Percentiles rank a stretch among this genome's conserved stretches.
Conservation (phyloP, 2,329 filamentous ascomycete genomes). For the Stylonectria norvegica region DNA sequence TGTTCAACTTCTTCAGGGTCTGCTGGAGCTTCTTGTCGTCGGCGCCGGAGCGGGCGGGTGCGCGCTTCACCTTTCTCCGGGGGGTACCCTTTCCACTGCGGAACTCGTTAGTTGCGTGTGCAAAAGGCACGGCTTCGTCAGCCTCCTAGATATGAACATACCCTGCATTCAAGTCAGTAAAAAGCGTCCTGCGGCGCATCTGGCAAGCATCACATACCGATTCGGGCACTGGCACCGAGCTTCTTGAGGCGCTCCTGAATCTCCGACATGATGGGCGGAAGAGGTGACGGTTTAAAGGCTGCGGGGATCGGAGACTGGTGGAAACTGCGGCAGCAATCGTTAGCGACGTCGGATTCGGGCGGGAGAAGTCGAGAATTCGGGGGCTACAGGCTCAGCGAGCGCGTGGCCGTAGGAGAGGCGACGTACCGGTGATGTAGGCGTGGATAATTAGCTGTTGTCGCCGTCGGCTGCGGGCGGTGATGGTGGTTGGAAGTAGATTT, state of each 20-base stretch:
- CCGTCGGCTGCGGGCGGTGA: slow-evolving; percentile 32
- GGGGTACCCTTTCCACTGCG: slow-evolving; percentile 92
- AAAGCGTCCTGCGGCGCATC: background rate
- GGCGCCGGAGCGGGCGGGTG: slow-evolving; percentile 84
- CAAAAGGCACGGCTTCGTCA: slow-evolving; percentile 11
- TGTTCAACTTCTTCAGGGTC: slow-evolving; percentile 98
- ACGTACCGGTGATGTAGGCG: slow-evolving; percentile 36
- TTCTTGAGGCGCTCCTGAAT: slow-evolving; percentile 59
- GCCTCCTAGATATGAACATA: slow-evolving; percentile 29
- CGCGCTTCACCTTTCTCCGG: slow-evolving; percentile 97
- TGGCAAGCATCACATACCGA: slow-evolving; percentile 56
- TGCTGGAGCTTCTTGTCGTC: slow-evolving; percentile 99
- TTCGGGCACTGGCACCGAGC: slow-evolving; percentile 53
- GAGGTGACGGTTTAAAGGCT: slow-evolving; percentile 25
- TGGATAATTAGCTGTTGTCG: slow-evolving; percentile 36
- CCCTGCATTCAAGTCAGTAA: slow-evolving; percentile 30
- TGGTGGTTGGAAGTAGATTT: slow-evolving; percentile 39
- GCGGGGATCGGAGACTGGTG: slow-evolving; percentile 28
- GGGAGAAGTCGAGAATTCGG: slow-evolving; percentile 18
- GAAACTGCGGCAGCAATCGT: slow-evolving; percentile 28
- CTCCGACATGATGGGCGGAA: slow-evolving; percentile 48
- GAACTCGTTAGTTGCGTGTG: slow-evolving; percentile 28
- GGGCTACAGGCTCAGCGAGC: slow-evolving; percentile 12
- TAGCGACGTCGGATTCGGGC: slow-evolving; percentile 19
- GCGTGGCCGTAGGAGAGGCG: slow-evolving; percentile 15